Base-by-base conservation (phyloP, 306 rosid species). In the Glycine tomentella region DNA sequence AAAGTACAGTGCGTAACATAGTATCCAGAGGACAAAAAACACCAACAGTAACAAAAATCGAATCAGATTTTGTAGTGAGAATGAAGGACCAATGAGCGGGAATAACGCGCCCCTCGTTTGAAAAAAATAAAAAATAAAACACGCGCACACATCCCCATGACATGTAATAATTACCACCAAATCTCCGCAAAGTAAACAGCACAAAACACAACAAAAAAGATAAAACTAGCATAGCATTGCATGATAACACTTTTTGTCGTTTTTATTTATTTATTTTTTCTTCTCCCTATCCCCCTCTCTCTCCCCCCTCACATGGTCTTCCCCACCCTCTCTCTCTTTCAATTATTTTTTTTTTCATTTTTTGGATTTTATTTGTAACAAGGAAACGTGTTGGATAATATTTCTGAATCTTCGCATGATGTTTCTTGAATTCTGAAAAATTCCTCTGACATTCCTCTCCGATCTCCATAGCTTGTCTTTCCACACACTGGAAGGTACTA, bases 391-490 rank as follows among this genome's bases (percentile, higher is more conserved):
- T 50, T 8, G 69, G 44, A 80, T 78, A 73, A 72, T 80, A 31
- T 53, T 61, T 77, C 36, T 55, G 16, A 58, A 63, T 85, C 83
- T 68, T 70, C 79, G 49, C 65, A 65, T 50, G 72, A 69, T 82
- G 82, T 77, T 74, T 33, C 77, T 46, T 79, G 74, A 11, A 17
- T 75, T 16, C 80, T 83, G 79, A 45, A 49, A 66, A 74, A 72
- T 86, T 83, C 83, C 68, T 45, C 87, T 77, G 91, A 86, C 89
- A 83, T 85, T 86, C 87, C 65, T 36, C 79, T 38, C 88, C 80
- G 85, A 87, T 86, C 88, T 76, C 80, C 80, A 58, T 69, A 12
- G 42, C 76, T n/a, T 80, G 77, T 77, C 70, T 53, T 72, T 62
- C 73, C 75, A 71, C 68, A 51, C 55, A 7, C 52, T 4, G 4